Percentiles rank a stretch among this genome's conserved stretches.
phyloP scores from a whole-genome alignment of 148 eudicot genomes.

The Rhododendron ferrugineum region DNA sequence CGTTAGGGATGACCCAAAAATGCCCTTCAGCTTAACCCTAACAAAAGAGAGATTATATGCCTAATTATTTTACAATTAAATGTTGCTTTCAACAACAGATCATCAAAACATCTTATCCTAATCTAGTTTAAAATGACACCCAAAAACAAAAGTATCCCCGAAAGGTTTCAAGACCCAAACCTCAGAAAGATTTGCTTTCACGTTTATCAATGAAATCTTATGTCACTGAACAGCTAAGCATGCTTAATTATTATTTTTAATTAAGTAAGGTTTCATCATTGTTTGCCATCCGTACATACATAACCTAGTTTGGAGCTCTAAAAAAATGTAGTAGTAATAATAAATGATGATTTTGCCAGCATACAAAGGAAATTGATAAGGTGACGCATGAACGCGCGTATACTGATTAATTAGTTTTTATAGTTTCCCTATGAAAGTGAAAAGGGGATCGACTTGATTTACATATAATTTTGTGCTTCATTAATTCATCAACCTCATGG shows the following conservation, averaged over 20 bases:
- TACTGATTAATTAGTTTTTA: neutral
- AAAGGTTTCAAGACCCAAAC: neutral
- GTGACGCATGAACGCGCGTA: neutral
- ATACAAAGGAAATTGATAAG: neutral
- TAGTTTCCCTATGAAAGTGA: too few species aligned
- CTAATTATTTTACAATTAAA: neutral
- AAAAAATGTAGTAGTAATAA: neutral
- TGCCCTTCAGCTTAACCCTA: neutral
- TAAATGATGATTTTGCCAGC: neutral
- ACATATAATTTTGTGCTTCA: too few species aligned
- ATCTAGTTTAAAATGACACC: neutral
- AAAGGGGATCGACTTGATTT: too few species aligned
- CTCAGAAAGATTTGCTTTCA: neutral
- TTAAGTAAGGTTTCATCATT: neutral
- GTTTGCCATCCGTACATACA: neutral
- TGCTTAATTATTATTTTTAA: neutral
- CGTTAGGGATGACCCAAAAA: neutral
- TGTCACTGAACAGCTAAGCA: neutral
- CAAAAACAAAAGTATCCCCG: neutral
- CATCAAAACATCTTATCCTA: neutral
- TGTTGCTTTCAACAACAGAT: neutral
- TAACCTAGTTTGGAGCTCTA: neutral
- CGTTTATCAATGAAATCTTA: neutral
- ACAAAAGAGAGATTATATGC: neutral
- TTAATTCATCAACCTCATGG: too few species aligned